Conservation (phyloP, 2,329 filamentous ascomycete genomes). For the Talaromyces atroroseus region DNA sequence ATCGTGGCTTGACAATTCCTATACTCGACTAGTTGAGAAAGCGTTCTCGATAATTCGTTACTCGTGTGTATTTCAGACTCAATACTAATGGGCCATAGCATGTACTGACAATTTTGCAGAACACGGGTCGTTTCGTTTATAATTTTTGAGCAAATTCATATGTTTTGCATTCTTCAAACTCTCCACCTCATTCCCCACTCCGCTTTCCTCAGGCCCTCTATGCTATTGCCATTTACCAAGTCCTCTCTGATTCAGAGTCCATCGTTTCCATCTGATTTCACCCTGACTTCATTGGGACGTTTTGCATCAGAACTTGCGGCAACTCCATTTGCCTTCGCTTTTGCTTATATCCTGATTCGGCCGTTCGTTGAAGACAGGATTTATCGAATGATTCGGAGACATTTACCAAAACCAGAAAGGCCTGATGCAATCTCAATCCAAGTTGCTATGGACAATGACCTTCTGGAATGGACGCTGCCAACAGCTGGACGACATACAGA, state of each 20-base stretch:
- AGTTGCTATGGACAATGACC: constrained; percentile 39
- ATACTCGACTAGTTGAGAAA: constrained; percentile 11
- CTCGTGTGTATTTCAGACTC: constrained; percentile 6
- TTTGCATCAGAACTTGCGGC: constrained; percentile 26
- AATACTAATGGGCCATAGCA: neutral
- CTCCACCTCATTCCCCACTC: constrained; percentile 35
- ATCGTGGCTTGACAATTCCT: constrained; percentile 13
- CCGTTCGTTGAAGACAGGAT: constrained; percentile 35
- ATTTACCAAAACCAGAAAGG: constrained; percentile 36
- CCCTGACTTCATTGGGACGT: constrained; percentile 22
- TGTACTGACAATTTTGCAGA: constrained; percentile 22
- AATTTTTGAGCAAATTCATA: constrained; percentile 37
- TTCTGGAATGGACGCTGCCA: constrained; percentile 40
- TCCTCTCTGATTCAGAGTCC: constrained; percentile 32
- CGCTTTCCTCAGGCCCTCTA: constrained; percentile 25
- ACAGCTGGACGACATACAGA: constrained; percentile 35
- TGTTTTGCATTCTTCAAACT: constrained; percentile 40
- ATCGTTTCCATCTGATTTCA: constrained; percentile 23
- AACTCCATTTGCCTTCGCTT: constrained; percentile 32
- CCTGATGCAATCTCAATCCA: constrained; percentile 39
- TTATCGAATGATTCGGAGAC: constrained; percentile 36
- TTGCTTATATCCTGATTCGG: constrained; percentile 32
- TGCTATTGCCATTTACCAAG: constrained; percentile 34
- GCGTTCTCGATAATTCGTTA: constrained; percentile 2
- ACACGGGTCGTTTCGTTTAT: constrained; percentile 30